Evolutionary conservation across 1,284 basidiomycete genomes (phyloP).

Genomic region (Ganoderma meredithae): DNA sequence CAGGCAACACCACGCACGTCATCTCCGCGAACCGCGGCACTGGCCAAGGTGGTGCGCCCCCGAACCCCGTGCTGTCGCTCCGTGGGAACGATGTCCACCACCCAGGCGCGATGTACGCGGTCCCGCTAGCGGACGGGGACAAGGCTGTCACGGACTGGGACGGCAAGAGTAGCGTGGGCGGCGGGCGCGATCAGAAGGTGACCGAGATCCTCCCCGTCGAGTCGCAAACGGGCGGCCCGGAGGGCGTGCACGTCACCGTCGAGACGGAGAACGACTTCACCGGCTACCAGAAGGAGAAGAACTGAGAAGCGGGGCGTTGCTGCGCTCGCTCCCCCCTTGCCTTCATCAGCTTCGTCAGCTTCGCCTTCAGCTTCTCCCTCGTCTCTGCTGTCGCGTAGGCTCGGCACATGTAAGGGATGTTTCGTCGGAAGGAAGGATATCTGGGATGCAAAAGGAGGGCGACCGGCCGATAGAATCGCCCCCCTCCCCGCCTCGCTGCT

Average conservation of each 20-base stretch:
- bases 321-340: neutral
- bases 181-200: slow-evolving; percentile 53
- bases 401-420: neutral
- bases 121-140: slow-evolving; percentile 69
- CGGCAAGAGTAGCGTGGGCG: slow-evolving; percentile 59
- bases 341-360: neutral
- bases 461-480: neutral
- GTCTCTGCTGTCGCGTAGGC: neutral
- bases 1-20: slow-evolving; percentile 50
- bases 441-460: slow-evolving; percentile 7
- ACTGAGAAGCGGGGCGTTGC: slow-evolving; percentile 17
- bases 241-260: slow-evolving; percentile 46
- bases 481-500: slow-evolving; percentile 1
- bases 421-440: neutral
- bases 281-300: slow-evolving; percentile 29
- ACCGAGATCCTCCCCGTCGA: slow-evolving; percentile 42
- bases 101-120: slow-evolving; percentile 54
- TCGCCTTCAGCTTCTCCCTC: neutral
- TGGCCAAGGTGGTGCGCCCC: slow-evolving; percentile 16
- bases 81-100: slow-evolving; percentile 36
- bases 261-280: slow-evolving; percentile 43
- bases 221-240: slow-evolving; percentile 27
- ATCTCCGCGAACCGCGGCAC: slow-evolving; percentile 50
- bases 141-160: slow-evolving; percentile 58
- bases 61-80: slow-evolving; percentile 46